Conservation (phyloP, 352 stramenopile genomes). For the Aphanomyces cochlioides region DNA sequence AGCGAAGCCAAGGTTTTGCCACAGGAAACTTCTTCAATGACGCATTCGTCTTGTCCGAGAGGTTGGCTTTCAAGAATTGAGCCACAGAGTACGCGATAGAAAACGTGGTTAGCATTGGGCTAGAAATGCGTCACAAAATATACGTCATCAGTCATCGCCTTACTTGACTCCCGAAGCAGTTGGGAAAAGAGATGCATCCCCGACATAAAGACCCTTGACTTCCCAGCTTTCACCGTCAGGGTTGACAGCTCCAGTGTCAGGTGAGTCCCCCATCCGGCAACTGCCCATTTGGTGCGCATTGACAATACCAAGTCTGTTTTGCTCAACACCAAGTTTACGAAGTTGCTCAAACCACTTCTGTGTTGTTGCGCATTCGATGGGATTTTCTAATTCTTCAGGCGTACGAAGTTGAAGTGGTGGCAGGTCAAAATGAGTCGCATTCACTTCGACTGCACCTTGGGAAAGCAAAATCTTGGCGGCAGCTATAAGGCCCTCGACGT, state of each 20-base stretch:
- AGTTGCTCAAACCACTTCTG: conserved; percentile 30
- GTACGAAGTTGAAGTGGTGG: conserved; percentile 18
- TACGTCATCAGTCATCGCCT: neutral
- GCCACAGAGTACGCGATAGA: conserved; percentile 28
- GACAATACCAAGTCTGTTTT: conserved; percentile 32
- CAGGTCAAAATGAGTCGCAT: conserved; percentile 26
- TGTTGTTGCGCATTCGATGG: conserved; percentile 22
- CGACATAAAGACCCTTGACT: conserved; percentile 35
- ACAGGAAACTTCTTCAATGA: neutral
- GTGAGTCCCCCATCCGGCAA: conserved; percentile 35
- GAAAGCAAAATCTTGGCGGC: conserved; percentile 32
- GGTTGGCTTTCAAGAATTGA: conserved; percentile 25
- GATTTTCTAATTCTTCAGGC: conserved; percentile 29
- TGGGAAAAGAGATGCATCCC: conserved; percentile 38
- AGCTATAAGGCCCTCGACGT: conserved; percentile 31
- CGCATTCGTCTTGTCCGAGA: neutral
- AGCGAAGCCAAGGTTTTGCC: too few species aligned
- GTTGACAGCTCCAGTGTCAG: conserved; percentile 32
- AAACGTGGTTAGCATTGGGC: conserved; percentile 30
- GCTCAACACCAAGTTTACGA: conserved; percentile 11
- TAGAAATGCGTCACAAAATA: neutral
- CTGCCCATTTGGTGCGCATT: conserved; percentile 39
- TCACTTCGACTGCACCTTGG: conserved; percentile 32
- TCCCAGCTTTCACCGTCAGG: conserved; percentile 39
- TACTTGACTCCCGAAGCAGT: conserved; percentile 37